These are phyloP conservation scores for Amanita fuliginea DNA, from an alignment of 768 basidiomycete genomes.

Conservation along the genomic window DNA sequence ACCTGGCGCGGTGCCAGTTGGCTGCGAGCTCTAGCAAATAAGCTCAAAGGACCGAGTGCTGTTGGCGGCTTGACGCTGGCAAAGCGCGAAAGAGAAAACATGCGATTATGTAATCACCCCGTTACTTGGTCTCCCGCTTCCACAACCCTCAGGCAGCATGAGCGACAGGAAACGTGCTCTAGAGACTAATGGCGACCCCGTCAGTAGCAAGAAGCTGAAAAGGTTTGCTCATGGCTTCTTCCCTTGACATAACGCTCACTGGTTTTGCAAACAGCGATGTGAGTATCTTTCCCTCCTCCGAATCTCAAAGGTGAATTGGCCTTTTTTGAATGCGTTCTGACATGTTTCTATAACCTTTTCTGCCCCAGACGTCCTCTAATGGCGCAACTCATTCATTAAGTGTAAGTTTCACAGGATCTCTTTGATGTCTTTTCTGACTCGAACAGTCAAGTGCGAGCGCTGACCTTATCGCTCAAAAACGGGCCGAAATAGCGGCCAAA, in stretches of 20 bases:
- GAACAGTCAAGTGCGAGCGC: slow-evolving; percentile 23
- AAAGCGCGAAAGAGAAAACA: slow-evolving; percentile 32
- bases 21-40: slow-evolving; percentile 36
- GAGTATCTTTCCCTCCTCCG: slow-evolving; percentile 35
- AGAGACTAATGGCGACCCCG: slow-evolving; percentile 40
- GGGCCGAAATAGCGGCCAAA: slow-evolving; percentile 79
- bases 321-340: slow-evolving; percentile 39
- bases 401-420: slow-evolving; percentile 25
- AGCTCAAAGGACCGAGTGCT: slow-evolving; percentile 19
- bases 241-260: slow-evolving; percentile 8
- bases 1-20: slow-evolving; percentile 78
- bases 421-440: neutral
- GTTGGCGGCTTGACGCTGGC: slow-evolving; percentile 13
- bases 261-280: slow-evolving; percentile 44
- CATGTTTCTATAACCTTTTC: slow-evolving; percentile 57
- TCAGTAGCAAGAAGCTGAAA: slow-evolving; percentile 49
- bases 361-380: slow-evolving; percentile 41
- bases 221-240: slow-evolving; percentile 34
- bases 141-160: slow-evolving; percentile 26
- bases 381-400: slow-evolving; percentile 26
- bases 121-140: neutral
- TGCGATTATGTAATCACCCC: slow-evolving; percentile 11
- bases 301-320: slow-evolving; percentile 63
- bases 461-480: slow-evolving; percentile 72
- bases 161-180: slow-evolving; percentile 55